These are phyloP conservation scores for Biscogniauxia marginata DNA, from an alignment of 2,329 filamentous ascomycete genomes.

Conservation along the genomic window DNA sequence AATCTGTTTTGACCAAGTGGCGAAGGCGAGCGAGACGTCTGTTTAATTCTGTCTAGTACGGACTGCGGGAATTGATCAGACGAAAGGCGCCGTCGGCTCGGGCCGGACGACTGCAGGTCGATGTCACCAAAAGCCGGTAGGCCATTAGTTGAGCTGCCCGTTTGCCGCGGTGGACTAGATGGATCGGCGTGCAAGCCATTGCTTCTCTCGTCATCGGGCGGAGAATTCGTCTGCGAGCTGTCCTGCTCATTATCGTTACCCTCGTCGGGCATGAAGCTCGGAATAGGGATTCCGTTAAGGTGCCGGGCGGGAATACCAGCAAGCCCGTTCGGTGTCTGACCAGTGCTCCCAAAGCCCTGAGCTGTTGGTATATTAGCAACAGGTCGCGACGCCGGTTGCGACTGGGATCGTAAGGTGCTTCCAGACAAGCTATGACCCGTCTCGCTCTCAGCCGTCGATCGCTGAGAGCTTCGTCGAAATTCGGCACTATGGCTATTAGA, in stretches of 20 bases:
- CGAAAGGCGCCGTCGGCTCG: conserved; percentile 47
- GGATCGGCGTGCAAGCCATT: conserved; percentile 39
- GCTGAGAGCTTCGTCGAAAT: conserved; percentile 56
- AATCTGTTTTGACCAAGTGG: conserved; percentile 51
- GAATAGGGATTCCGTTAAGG: conserved; percentile 50
- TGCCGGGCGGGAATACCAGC: conserved; percentile 38
- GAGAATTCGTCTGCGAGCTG: conserved; percentile 42
- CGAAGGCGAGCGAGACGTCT: conserved; percentile 56
- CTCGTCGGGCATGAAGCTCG: conserved; percentile 58
- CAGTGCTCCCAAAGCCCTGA: conserved; percentile 30
- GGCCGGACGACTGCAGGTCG: conserved; percentile 34
- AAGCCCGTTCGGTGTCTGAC: conserved; percentile 38
- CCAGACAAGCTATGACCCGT: conserved; percentile 45
- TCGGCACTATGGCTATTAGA: conserved; percentile 48
- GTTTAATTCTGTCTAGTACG: conserved; percentile 53
- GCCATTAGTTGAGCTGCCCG: conserved; percentile 36
- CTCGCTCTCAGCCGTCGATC: conserved; percentile 51
- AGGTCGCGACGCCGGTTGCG: conserved; percentile 59
- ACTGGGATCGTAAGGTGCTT: conserved; percentile 62
- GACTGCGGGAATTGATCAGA: conserved; percentile 55
- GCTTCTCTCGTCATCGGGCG: conserved; percentile 47
- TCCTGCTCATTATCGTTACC: conserved; percentile 45
- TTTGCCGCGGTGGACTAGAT: conserved; percentile 23
- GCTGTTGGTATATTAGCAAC: conserved; percentile 33
- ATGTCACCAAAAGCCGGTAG: conserved; percentile 49